phyloP scores from a whole-genome alignment of 768 basidiomycete species.

The Tremella yokohamensis region DNA sequence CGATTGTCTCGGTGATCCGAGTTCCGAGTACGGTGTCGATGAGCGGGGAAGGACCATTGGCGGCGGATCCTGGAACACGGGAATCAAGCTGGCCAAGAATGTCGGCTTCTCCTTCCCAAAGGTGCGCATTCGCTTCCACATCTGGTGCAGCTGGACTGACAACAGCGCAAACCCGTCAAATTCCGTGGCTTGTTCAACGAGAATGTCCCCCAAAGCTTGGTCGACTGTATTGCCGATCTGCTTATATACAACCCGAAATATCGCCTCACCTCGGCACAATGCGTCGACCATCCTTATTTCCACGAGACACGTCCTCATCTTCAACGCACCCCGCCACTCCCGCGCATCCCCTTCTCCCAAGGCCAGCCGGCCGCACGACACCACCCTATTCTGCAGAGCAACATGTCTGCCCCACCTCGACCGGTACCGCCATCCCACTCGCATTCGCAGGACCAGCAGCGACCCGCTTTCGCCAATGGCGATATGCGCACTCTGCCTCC shows the following conservation, averaged over 20 bases:
- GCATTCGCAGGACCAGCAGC: slow-evolving; percentile 36
- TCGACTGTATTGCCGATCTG: slow-evolving; percentile 88
- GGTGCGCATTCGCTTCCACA: slow-evolving; percentile 58
- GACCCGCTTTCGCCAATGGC: slow-evolving; percentile 46
- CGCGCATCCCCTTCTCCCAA: slow-evolving; percentile 44
- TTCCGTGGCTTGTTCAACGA: slow-evolving; percentile 70
- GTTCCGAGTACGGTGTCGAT: slow-evolving; percentile 75
- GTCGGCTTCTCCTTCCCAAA: slow-evolving; percentile 86
- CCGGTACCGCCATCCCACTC: slow-evolving; percentile 39
- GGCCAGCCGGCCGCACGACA: slow-evolving; percentile 34
- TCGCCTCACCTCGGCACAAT: slow-evolving; percentile 80
- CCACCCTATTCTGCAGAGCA: slow-evolving; percentile 17
- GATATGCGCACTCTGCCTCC: slow-evolving; percentile 46
- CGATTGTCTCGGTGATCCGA: slow-evolving; percentile 89
- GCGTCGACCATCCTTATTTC: slow-evolving; percentile 84
- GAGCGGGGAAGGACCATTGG: slow-evolving; percentile 66
- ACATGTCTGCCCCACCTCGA: slow-evolving; percentile 25
- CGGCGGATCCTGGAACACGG: slow-evolving; percentile 81
- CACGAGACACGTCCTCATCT: slow-evolving; percentile 60
- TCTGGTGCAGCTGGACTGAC: background rate
- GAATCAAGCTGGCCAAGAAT: slow-evolving; percentile 78
- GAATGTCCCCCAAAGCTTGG: slow-evolving; percentile 69
- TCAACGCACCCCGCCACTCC: slow-evolving; percentile 46
- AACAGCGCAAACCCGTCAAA: slow-evolving; percentile 50
- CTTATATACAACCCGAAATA: slow-evolving; percentile 85